Conservation (phyloP, 2,329 filamentous ascomycete genomes). For the Verticillium klebahnii region DNA sequence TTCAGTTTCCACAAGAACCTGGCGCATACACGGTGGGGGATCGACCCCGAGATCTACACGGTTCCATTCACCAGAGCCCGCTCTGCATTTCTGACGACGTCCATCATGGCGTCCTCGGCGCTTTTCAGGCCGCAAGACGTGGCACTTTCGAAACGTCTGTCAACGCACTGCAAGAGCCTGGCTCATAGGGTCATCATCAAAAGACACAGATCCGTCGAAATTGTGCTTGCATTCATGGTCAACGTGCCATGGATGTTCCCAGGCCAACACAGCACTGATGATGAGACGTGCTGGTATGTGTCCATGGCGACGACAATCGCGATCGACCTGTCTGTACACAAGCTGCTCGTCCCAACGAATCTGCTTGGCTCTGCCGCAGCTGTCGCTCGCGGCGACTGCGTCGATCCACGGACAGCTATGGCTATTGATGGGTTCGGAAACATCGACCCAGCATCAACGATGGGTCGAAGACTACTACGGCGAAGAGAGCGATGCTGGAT, state of each 20-base stretch:
- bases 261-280: constrained; percentile 62
- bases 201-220: constrained; percentile 66
- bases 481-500: constrained; percentile 67
- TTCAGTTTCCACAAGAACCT: constrained; percentile 63
- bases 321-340: constrained; percentile 65
- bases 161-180: constrained; percentile 58
- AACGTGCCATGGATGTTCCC: constrained; percentile 74
- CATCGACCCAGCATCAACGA: constrained; percentile 55
- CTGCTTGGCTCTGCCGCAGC: constrained; percentile 38
- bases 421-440: constrained; percentile 64
- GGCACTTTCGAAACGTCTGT: constrained; percentile 61
- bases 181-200: constrained; percentile 57
- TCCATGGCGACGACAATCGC: constrained; percentile 66
- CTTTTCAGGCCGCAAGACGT: constrained; percentile 61
- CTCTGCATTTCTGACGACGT: constrained; percentile 68
- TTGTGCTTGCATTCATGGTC: constrained; percentile 70
- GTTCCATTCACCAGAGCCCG: constrained; percentile 60
- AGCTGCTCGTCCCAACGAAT: constrained; percentile 55
- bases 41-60: constrained; percentile 64
- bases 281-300: constrained; percentile 69
- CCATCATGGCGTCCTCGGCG: constrained; percentile 63
- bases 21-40: constrained; percentile 69
- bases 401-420: constrained; percentile 62
- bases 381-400: constrained; percentile 56
- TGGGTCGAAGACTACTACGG: constrained; percentile 56